phyloP scores from a whole-genome alignment of 2,329 filamentous ascomycete genomes.

The Berkeleyomyces rouxiae region DNA sequence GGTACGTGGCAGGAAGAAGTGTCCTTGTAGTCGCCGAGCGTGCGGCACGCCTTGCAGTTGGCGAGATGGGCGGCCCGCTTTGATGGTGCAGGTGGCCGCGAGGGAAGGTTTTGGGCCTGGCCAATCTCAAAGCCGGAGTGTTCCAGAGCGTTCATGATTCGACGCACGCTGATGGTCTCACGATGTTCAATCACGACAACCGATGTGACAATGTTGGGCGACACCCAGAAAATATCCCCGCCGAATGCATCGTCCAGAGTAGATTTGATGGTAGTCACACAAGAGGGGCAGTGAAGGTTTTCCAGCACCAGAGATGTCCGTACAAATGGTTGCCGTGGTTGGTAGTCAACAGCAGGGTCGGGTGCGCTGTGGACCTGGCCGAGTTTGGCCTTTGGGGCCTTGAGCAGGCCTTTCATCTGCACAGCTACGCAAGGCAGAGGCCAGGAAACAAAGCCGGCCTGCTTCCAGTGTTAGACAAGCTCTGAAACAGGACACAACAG shows the following conservation, averaged over 20 bases:
- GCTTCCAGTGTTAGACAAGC: neutral
- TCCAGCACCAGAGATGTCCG: conserved; percentile 35
- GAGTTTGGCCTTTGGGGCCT: neutral
- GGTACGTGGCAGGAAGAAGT: neutral
- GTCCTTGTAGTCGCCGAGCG: conserved; percentile 6
- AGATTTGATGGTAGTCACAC: conserved; percentile 48
- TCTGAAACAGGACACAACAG: neutral
- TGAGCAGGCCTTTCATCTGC: neutral
- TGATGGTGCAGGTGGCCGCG: conserved; percentile 7
- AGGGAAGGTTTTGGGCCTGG: conserved; percentile 21
- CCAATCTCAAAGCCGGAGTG: conserved; percentile 38
- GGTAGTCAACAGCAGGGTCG: neutral
- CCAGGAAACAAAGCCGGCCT: neutral
- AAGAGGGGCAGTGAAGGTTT: conserved; percentile 67
- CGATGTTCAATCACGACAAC: conserved; percentile 45
- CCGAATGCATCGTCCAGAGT: conserved; percentile 33
- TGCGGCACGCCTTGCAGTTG: conserved; percentile 24
- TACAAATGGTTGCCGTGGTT: conserved; percentile 1
- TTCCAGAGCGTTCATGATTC: conserved; percentile 32
- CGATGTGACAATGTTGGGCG: conserved; percentile 55
- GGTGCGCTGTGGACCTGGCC: neutral
- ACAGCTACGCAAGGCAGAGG: neutral
- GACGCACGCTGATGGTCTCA: conserved; percentile 25
- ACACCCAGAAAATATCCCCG: conserved; percentile 38
- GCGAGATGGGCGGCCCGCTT: conserved; percentile 20